A percentile compares a stretch with the other conserved stretches of the same genome.
These are phyloP conservation scores for Colletotrichum karsti DNA, from an alignment of 2,329 filamentous ascomycete species.

Conservation along the genomic window DNA sequence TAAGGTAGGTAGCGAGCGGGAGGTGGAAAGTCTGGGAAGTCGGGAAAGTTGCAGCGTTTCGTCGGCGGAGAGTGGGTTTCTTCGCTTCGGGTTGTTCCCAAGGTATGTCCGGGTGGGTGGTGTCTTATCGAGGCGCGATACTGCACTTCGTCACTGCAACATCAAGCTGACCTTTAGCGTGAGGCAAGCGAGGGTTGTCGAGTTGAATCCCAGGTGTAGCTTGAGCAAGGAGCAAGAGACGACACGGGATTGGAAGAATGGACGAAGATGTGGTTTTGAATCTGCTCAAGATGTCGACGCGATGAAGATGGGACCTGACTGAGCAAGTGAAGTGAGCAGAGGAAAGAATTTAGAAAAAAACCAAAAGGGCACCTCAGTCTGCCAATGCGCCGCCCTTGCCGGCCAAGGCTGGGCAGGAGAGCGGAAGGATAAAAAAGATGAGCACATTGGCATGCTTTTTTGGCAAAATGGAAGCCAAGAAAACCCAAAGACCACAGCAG, in stretches of 20 bases:
- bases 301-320: not conserved
- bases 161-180: too few species aligned
- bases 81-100: not conserved
- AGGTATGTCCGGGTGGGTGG: not conserved
- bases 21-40: not conserved
- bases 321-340: not conserved
- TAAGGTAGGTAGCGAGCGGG: slow-evolving; percentile 4
- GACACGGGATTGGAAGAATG: not conserved
- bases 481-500: not conserved
- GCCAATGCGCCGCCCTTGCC: slow-evolving; percentile 28
- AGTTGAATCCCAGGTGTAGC: too few species aligned
- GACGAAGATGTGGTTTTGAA: not conserved
- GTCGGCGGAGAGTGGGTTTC: slow-evolving; percentile 18
- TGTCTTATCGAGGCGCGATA: not conserved
- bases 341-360: not conserved
- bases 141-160: too few species aligned
- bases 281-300: not conserved
- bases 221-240: not conserved
- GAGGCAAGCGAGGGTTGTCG: not conserved
- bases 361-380: slow-evolving; percentile 4
- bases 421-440: not conserved
- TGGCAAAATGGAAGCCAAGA: slow-evolving; percentile 24
- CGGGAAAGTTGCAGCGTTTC: not conserved
- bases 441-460: slow-evolving; percentile 20
- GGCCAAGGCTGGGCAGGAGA: slow-evolving; percentile 27